Evolutionary conservation across 257 asterid species (phyloP), one percentile per base, ranked within the genome.

Genomic region (Asclepias syriaca): DNA sequence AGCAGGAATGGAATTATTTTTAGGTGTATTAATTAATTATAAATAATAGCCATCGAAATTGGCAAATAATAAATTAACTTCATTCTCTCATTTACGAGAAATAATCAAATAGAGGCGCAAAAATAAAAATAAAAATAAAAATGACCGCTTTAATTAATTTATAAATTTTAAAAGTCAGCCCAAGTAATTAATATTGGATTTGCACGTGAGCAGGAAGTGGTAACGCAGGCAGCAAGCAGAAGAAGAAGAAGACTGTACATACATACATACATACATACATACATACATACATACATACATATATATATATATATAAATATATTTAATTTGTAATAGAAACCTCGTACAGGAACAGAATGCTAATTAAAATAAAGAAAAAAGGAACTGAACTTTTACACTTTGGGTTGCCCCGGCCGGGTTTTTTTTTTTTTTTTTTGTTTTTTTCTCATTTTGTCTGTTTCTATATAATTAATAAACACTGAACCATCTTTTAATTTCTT

Each of bases 401-500:
- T 27, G 7, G n/a, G 57, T 45, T 2, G 34, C 34, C 72, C 48
- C 68, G 60, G 24, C 27, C 12, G 21, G 57, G 21, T 32, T 63
- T 32, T 2, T 29, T 1, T 29, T 29, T 29, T 29, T 29, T 29
- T 29, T 29, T 0, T 0, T 29, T 29, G 1, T 29, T 29, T 29
- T 29, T 29, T 29, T 6, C 12, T 15, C n/a, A 55, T 39, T 74
- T 73, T 51, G 50, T 76, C 68, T 64, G 74, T 76, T 75, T 74
- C 73, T 70, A 71, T 81, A 68, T 81, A 68, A 70, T 78, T 81
- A 68, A 70, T 78, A 54, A 77, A 70, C 67, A 70, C 71, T 55
- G 70, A 72, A 83, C 93, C 86, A 72, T 82, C 89, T 65, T 72
- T 84, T 2, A 34, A 34, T 34, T 76, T 79, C 81, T 70, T 65